Conservation (phyloP, 495 filamentous ascomycete genomes). For the Penicillium cinerascens region DNA sequence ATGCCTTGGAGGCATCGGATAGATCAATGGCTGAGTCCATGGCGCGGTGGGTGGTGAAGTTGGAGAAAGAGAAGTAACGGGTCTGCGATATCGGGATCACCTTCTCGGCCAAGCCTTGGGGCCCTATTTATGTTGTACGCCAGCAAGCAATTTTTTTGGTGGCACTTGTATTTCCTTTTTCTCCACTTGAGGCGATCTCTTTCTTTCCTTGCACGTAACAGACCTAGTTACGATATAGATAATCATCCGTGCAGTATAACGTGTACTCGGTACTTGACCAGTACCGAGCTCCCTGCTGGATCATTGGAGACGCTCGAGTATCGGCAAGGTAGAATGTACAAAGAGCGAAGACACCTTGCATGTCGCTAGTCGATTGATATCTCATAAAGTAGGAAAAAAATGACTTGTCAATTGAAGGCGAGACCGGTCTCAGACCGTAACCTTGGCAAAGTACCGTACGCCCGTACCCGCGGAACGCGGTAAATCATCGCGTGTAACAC, state of each 20-base stretch:
- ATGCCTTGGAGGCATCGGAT: constrained; percentile 72
- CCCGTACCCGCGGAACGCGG: constrained; percentile 31
- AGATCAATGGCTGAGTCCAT: constrained; percentile 95
- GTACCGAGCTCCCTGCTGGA: constrained; percentile 8
- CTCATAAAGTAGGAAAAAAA: not conserved
- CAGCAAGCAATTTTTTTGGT: not conserved
- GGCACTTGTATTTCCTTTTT: not conserved
- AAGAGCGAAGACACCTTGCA: constrained; percentile 4
- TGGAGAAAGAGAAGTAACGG: constrained; percentile 10
- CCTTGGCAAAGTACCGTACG: constrained; percentile 19
- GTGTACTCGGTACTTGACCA: constrained; percentile 11
- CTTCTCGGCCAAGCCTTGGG: not conserved
- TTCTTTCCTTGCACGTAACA: not conserved
- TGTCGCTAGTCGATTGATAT: constrained; percentile 4
- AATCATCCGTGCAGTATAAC: not conserved
- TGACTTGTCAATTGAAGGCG: constrained; percentile 7
- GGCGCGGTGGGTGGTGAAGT: constrained; percentile 11
- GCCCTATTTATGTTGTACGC: not conserved
- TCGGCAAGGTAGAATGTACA: not conserved
- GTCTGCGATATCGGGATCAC: constrained; percentile 19
- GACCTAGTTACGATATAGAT: not conserved
- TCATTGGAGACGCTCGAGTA: not conserved
- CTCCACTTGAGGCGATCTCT: not conserved
- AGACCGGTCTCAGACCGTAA: constrained; percentile 4
- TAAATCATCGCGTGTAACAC: constrained; percentile 39